Conservation (phyloP, 306 rosid species). For the Sphenostylis stenocarpa region DNA sequence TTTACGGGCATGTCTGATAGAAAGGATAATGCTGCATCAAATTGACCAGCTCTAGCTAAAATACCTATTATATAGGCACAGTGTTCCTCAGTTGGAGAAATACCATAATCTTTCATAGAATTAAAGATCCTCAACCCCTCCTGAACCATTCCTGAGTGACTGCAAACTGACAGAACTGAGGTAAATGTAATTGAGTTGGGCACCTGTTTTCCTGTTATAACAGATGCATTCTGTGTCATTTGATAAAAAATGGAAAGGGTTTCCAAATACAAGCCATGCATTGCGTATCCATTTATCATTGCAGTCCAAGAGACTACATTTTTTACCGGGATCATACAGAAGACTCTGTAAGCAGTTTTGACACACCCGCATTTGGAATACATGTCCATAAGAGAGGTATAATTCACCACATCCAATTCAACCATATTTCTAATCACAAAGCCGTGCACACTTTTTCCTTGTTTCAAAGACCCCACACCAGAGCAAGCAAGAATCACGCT, state of each 20-base stretch:
- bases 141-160: conserved; percentile 26
- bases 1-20: conserved; percentile 12
- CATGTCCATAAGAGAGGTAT: conserved; percentile 19
- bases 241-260: conserved; percentile 4
- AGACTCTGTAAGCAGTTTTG: conserved; percentile 20
- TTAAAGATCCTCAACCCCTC: conserved; percentile 19
- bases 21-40: conserved; percentile 23
- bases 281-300: conserved; percentile 29
- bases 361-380: conserved; percentile 27
- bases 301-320: conserved; percentile 24
- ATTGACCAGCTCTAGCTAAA: conserved; percentile 28
- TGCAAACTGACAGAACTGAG: conserved; percentile 23
- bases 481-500: conserved; percentile 16
- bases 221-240: neutral
- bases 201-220: neutral
- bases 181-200: conserved; percentile 10
- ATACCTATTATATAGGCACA: conserved; percentile 25
- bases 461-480: conserved; percentile 29
- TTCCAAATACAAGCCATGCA: conserved; percentile 16
- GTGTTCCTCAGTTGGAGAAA: conserved; percentile 30
- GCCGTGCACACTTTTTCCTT: conserved; percentile 28
- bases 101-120: conserved; percentile 26
- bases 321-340: conserved; percentile 16
- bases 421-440: conserved; percentile 26
- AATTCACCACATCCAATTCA: conserved; percentile 27